These are phyloP conservation scores for Xylariales sp. DNA, from an alignment of 2,329 filamentous ascomycete genomes.

Conservation along the genomic window DNA sequence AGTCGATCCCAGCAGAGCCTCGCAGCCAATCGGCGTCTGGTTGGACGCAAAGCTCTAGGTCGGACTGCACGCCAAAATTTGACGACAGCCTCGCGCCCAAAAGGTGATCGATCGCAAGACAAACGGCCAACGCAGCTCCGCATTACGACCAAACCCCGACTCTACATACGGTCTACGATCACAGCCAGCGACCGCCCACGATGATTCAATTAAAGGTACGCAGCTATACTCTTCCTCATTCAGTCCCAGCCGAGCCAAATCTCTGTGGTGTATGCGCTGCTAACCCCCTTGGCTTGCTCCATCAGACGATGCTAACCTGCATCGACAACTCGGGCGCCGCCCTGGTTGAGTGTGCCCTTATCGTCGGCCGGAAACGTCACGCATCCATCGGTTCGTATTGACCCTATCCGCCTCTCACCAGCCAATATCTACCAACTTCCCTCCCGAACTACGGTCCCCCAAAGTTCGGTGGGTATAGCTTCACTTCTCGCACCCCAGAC, in stretches of 20 bases:
- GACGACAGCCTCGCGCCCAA: slow-evolving; percentile 6
- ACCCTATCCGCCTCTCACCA: background rate
- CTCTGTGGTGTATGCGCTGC: too few species aligned
- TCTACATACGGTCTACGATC: slow-evolving; percentile 10
- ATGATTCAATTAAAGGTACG: slow-evolving; percentile 90
- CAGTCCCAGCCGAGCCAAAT: too few species aligned
- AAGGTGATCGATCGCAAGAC: background rate
- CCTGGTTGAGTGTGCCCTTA: slow-evolving; percentile 91
- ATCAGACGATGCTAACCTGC: slow-evolving; percentile 92
- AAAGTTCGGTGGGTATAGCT: background rate
- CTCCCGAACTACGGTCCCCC: background rate
- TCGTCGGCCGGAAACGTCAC: slow-evolving; percentile 83
- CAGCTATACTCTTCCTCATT: too few species aligned
- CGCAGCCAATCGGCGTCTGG: background rate
- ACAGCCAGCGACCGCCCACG: slow-evolving; percentile 36
- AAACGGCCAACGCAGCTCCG: slow-evolving; percentile 1
- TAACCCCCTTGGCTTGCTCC: too few species aligned
- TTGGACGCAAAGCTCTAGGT: too few species aligned
- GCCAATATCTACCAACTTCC: background rate
- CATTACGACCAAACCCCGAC: background rate
- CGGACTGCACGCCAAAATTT: slow-evolving; percentile 9
- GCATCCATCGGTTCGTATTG: slow-evolving; percentile 74
- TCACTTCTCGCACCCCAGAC: slow-evolving; percentile 1
- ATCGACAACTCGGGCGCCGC: slow-evolving; percentile 99
- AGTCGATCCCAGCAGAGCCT: background rate